Percentiles rank a stretch among this genome's conserved stretches.
phyloP scores from a whole-genome alignment of 2,329 filamentous ascomycete genomes.

The Hymenoscyphus scutula region DNA sequence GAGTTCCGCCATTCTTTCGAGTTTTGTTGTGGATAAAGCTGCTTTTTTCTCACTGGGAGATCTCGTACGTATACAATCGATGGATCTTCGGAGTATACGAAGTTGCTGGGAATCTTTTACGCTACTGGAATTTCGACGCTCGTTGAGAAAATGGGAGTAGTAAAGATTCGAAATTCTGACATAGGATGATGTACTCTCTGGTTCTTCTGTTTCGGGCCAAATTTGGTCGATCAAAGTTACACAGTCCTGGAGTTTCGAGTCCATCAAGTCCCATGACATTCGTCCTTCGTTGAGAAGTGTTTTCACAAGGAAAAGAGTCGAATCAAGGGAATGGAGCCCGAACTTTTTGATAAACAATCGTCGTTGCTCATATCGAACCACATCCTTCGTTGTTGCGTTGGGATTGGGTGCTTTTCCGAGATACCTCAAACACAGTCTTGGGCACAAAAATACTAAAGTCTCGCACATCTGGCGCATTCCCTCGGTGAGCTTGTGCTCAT shows the following conservation, averaged over 20 bases:
- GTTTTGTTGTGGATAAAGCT: conserved; percentile 60
- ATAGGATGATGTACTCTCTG: conserved; percentile 45
- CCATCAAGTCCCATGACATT: conserved; percentile 53
- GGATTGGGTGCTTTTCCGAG: conserved; percentile 55
- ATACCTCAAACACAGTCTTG: conserved; percentile 60
- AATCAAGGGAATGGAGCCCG: conserved; percentile 58
- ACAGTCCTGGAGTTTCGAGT: conserved; percentile 57
- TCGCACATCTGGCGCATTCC: conserved; percentile 46
- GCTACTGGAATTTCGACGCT: conserved; percentile 46
- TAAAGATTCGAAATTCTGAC: conserved; percentile 72
- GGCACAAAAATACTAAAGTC: conserved; percentile 55
- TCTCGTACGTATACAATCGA: conserved; percentile 58
- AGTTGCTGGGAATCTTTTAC: conserved; percentile 46
- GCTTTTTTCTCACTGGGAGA: conserved; percentile 54
- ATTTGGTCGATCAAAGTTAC: conserved; percentile 53
- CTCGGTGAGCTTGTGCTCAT: conserved; percentile 15
- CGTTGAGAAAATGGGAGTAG: conserved; percentile 58
- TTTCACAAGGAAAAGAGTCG: conserved; percentile 56
- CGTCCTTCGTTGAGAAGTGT: conserved; percentile 47
- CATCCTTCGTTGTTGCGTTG: conserved; percentile 53
- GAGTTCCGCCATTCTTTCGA: conserved; percentile 64
- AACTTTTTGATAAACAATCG: conserved; percentile 47
- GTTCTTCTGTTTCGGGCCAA: conserved; percentile 32
- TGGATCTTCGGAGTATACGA: conserved; percentile 59
- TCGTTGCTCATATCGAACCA: conserved; percentile 60